phyloP scores from a whole-genome alignment of 2,329 filamentous ascomycete species.

The Colletotrichum sp. region DNA sequence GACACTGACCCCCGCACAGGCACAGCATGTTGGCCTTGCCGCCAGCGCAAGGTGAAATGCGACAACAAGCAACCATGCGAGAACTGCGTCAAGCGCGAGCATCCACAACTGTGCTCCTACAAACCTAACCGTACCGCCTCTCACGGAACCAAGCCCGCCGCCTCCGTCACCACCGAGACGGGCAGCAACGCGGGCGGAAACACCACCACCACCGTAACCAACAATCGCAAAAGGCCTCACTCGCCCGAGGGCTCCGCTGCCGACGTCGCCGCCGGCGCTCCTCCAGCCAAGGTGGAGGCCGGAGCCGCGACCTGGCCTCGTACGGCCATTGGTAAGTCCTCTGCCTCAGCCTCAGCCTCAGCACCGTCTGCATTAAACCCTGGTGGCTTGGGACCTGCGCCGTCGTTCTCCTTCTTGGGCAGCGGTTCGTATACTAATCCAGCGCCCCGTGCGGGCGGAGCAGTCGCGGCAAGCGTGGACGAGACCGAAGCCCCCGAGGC shows the following conservation, averaged over 20 bases:
- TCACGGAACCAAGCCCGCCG: constrained; percentile 25
- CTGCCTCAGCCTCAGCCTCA: neutral
- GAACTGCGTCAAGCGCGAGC: constrained; percentile 71
- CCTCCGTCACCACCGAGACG: constrained; percentile 27
- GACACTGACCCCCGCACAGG: constrained; percentile 40
- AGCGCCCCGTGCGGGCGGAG: constrained; percentile 4
- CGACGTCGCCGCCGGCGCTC: constrained; percentile 35
- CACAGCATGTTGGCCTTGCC: constrained; percentile 71
- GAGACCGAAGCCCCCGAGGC: constrained; percentile 60
- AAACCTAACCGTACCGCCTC: constrained; percentile 61
- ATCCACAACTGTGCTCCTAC: constrained; percentile 69
- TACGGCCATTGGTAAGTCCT: constrained; percentile 38
- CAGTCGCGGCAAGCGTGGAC: constrained; percentile 45
- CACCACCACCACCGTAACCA: constrained; percentile 25
- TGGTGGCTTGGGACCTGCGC: neutral
- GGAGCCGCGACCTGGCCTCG: constrained; percentile 47
- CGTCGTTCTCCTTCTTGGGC: constrained; percentile 6
- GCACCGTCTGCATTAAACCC: neutral
- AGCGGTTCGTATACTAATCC: constrained; percentile 17
- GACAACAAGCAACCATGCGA: constrained; percentile 73
- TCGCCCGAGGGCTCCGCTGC: constrained; percentile 44
- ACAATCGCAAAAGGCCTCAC: constrained; percentile 43
- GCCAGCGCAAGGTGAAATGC: constrained; percentile 73
- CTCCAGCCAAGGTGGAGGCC: constrained; percentile 35
- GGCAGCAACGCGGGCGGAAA: constrained; percentile 21